Evolutionary conservation across 768 basidiomycete genomes (phyloP), one percentile per base, ranked within the genome.

Genomic region (Amanita polypyramis): DNA sequence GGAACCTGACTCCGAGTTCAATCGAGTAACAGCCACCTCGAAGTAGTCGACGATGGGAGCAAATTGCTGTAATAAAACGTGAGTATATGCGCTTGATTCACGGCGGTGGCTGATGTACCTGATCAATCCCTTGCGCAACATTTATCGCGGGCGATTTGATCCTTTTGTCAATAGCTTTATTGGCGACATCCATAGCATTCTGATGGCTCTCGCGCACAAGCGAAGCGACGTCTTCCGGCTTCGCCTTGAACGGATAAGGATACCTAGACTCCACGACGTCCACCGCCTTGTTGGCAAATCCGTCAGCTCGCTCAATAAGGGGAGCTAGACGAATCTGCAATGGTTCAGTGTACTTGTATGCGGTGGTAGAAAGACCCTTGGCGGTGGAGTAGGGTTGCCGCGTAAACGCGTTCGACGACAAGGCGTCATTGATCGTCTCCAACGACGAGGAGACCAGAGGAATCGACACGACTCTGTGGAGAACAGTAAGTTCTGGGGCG

Each of bases 21-120:
- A 74, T 46, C 74, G 61, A 19, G 63, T 60, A 41, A 82, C 73
- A 9, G 77, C 76, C 17, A 66, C 69, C 60, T 83, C 79, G 47
- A 89, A 68, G 55, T 77, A 80, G 58, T 89, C 76, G 29, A 91
- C 77, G 43, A 89, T 67, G 36, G 88, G 86, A n/a, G 83, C 61
- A 56, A 89, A 77, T 55, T 72, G 70, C 84, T 86, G 54, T 3
- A 15, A 51, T 9, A 51, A 43, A n/a, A 34, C 20, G 42, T 45
- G 23, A 45, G 42, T 40, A 23, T 54, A 50, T 29, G 35, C 44
- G 50, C 50, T 47, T 30, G 51, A 52, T 39, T 17, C 23, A 27
- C 14, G 56, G 58, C 55, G 19, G 43, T 36, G 45, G 49, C 44
- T 47, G n/a, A 58, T 69, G 45, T 52, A 85, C 86, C 69, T 84